Percentiles rank a stretch among this genome's conserved stretches.
Conservation (phyloP, 2,329 filamentous ascomycete genomes). For the Penicillium decumbens region DNA sequence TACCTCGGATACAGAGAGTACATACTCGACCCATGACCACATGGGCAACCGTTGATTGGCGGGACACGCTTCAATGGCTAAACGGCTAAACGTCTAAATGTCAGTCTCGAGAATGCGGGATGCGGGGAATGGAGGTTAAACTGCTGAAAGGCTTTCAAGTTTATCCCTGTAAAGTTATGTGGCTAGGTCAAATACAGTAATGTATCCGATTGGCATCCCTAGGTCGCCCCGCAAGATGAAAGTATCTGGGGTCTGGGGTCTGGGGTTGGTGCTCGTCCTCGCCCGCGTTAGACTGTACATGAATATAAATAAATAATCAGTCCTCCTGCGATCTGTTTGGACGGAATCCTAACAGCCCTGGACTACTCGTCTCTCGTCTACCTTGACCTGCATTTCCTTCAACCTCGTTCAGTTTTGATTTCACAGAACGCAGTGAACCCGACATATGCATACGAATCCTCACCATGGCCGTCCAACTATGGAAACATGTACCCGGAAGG, state of each 20-base stretch:
- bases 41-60: not conserved
- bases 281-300: not conserved
- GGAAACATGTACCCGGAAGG: slow-evolving; percentile 25
- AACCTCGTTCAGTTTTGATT: not conserved
- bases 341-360: not conserved
- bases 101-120: not conserved
- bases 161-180: not conserved
- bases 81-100: not conserved
- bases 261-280: not conserved
- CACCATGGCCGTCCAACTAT: slow-evolving; percentile 24
- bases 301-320: not conserved
- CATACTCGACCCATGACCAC: not conserved
- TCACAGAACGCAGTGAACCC: not conserved
- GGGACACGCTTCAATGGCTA: not conserved
- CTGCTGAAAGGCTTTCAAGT: slow-evolving; percentile 1
- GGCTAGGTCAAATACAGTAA: not conserved
- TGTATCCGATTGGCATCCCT: not conserved
- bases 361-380: not conserved
- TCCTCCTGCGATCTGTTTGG: not conserved
- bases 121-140: slow-evolving; percentile 2
- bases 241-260: slow-evolving; percentile 1
- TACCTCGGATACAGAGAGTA: not conserved
- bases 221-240: not conserved
- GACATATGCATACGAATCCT: not conserved
- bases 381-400: not conserved